Base-by-base conservation (phyloP, 768 basidiomycete species). In the Floccularia luteovirens region DNA sequence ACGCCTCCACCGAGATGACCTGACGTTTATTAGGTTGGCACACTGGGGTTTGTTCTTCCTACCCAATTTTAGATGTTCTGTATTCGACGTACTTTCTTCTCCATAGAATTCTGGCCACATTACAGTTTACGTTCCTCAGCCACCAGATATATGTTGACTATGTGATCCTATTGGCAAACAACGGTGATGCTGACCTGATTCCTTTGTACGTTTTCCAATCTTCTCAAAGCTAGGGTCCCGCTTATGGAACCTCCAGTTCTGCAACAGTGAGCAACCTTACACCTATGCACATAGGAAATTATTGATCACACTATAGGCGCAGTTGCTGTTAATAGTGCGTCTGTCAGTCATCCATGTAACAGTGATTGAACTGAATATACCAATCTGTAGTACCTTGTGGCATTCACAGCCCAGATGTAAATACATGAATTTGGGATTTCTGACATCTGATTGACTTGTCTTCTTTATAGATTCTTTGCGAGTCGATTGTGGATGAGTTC, bases 401-500 rank as follows among this genome's bases (percentile, higher is more conserved):
- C 38, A 17, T 39, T 39, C 21, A 20, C 31, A 24, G 38, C 38
- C 8, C 38, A 39, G 31, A 39, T 39, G 38, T 30, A 30, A 39
- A 28, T 12, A 14, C 13, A 17, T 10, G 16, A 11, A 8, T 17
- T 24, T 21, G 36, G 8, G n/a, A 12, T 12, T 12, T 38, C 12
- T 8, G 22, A 3, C 22, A 13, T 3, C 23, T 23, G 27, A 14
- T 8, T 13, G 12, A 24, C 14, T 38, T 8, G 8, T 10, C 22
- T 21, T 12, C 25, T 17, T 20, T 14, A 14, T 10, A 43, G 42
- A 5, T 47, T 47, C 30, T 47, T 47, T 32, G 46, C 43, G 3
- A 39, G 36, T 25, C 46, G 46, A 11, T 41, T 47, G 36, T 47
- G 46, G 46, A 47, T 41, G 24, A 40, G 46, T 44, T 24, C 11